Evolutionary conservation across 192 early-diverging fungal species (phyloP), one percentile per base, ranked within the genome.

Genomic region (Backusella circina): DNA sequence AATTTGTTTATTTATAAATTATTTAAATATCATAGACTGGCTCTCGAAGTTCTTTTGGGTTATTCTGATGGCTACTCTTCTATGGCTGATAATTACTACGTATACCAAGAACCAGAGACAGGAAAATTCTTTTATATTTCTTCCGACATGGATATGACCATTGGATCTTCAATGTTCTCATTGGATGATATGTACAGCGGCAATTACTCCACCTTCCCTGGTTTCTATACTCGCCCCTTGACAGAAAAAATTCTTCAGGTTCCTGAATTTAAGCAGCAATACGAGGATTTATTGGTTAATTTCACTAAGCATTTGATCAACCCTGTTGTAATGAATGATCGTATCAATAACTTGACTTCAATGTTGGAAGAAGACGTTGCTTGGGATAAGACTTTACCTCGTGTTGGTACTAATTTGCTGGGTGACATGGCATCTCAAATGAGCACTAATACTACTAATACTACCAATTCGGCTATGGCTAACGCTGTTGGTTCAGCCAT

Each of bases 101-200:
- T 85, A 61, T 85, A 85, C 39, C 71, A 81, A 31, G 77, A 85
- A 57, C 79, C 79, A 3, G n/a, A 81, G 16, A 81, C 79, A 2
- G 70, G 71, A 30, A 78, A 79, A 38, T 83, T 80, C 77, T 71
- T 65, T 37, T 85, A 74, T 69, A 66, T 85, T 3, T 71, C 81
- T 10, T 77, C 74, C 1, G 81, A 82, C 33, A 78, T 82, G 51
- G 84, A 85, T 32, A 71, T 79, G 23, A 85, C 79, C 9, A 77
- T 85, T 33, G 81, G 84, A 13, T 75, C 64, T 1, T 73, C 72
- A 23, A 66, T 77, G 41, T 65, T 71, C 15, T 33, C 32, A 13
- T 6, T 16, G 5, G 37, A 61, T 18, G 70, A 71, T 26, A 23
- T 77, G 37, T 73, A 69, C 23, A 72, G 71, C 0, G 83, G 76